Evolutionary conservation across 2,329 filamentous ascomycete species (phyloP), one percentile per base, ranked within the genome.

Genomic region (Claviceps maximensis): DNA sequence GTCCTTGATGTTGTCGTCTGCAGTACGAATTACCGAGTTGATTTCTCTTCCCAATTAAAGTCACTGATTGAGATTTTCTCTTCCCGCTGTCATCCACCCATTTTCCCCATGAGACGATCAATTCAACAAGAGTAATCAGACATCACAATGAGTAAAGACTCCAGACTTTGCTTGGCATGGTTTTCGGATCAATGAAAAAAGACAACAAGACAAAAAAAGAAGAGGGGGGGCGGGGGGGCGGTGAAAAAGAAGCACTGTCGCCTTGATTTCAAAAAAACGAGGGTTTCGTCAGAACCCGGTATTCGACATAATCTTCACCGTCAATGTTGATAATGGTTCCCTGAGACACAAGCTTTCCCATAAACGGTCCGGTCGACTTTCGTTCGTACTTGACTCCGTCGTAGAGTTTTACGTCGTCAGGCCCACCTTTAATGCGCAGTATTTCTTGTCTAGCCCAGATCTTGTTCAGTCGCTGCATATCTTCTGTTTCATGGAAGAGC

Each of bases 221-320:
- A 45, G 1, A 23, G n/a, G 44, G 7, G n/a, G n/a, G n/a, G n/a
- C n/a, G n/a, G n/a, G n/a, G n/a, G n/a, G n/a, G n/a, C n/a, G n/a
- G n/a, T n/a, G n/a, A n/a, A 29, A n/a, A 12, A 44, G 10, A 12
- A 8, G 25, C 42, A 13, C 7, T 23, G 19, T 3, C 42, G 42
- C 12, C 42, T 15, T 2, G 4, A 25, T 17, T 25, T 25, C 63
- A 81, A 57, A 80, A 83, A 60, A 83, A 83, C 0, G 72, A 76
- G 0, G 79, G 79, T 65, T 82, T 83, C 1, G 77, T 82, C 27
- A 84, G 72, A 1, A 84, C 78, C 2, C 80, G 74, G 57, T 84
- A 84, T 62, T 84, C 81, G 36, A 84, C 79, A 55, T 80, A 84
- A 57, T 84, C 81, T 61, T 84, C 80, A 23, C 80, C 81, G 55